Evolutionary conservation across 805 yeast genomes (phyloP).

Genomic region (Schwanniomyces vanrijiae): DNA sequence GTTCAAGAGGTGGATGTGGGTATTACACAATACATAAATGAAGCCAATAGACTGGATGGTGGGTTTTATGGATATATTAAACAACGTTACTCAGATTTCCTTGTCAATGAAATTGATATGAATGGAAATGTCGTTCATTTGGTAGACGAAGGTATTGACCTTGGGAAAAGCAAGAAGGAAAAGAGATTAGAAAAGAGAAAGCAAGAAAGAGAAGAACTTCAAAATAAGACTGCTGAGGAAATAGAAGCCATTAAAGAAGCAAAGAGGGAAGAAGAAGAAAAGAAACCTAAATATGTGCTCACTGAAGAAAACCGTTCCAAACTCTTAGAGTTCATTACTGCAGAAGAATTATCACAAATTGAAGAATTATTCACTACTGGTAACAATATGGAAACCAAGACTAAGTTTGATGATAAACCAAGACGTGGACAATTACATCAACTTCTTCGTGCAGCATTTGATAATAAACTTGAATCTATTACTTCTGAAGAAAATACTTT

Average conservation of each 20-base stretch:
- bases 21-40: constrained; percentile 66
- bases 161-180: constrained; percentile 46
- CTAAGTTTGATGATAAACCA: constrained; percentile 63
- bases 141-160: constrained; percentile 65
- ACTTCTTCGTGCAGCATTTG: constrained; percentile 69
- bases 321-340: constrained; percentile 58
- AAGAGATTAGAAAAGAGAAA: constrained; percentile 44
- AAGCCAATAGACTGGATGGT: constrained; percentile 27
- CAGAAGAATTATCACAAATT: constrained; percentile 56
- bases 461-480: constrained; percentile 72
- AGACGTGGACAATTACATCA: constrained; percentile 80
- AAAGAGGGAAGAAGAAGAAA: constrained; percentile 21
- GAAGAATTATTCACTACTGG: constrained; percentile 56
- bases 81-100: constrained; percentile 88
- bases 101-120: constrained; percentile 82
- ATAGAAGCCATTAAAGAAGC: constrained; percentile 25
- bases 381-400: constrained; percentile 55
- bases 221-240: constrained; percentile 33
- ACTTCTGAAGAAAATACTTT: constrained; percentile 72
- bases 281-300: constrained; percentile 39
- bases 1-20: constrained; percentile 83
- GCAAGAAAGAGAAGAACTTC: constrained; percentile 35
- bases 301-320: constrained; percentile 45
- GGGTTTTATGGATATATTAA: constrained; percentile 83
- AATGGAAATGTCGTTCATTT: constrained; percentile 74